Evolutionary conservation across 75 land plant species (phyloP).

Genomic region (Sequoia sempervirens): DNA sequence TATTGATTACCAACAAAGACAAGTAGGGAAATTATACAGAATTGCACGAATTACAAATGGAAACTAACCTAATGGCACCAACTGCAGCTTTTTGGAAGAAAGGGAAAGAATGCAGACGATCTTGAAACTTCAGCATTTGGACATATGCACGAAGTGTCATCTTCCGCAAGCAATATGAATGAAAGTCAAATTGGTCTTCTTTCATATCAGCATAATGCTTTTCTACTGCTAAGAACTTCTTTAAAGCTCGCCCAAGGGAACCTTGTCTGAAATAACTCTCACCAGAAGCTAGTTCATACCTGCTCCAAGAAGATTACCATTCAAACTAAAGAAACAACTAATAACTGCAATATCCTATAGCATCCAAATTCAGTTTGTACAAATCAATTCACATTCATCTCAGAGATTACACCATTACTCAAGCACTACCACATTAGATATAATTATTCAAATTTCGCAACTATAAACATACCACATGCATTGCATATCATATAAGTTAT

Average conservation of each 20-base stretch:
- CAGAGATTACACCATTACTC: neutral
- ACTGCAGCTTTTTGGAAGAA: constrained; percentile 92
- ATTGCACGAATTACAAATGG: neutral
- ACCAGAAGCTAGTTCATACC: constrained; percentile 98
- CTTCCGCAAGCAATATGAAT: constrained; percentile 94
- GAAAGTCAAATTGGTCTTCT: constrained; percentile 99
- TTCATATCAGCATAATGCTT: constrained; percentile 97
- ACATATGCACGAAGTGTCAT: constrained; percentile 96
- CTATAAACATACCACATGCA: constrained; percentile 88
- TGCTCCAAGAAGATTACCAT: constrained; percentile 15
- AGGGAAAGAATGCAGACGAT: constrained; percentile 78
- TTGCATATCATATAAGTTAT: constrained; percentile 99
- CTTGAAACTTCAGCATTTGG: constrained; percentile 93
- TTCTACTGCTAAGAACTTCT: constrained; percentile 93
- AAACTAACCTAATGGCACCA: constrained; percentile 80
- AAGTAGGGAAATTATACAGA: neutral
- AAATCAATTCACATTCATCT: neutral
- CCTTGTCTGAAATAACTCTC: constrained; percentile 94
- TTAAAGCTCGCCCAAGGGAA: constrained; percentile 84
- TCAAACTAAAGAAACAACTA: neutral
- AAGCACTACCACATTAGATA: neutral
- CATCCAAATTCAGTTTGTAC: neutral
- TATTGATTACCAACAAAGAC: neutral
- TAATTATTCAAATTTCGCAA: neutral
- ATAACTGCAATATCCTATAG: neutral